Evolutionary conservation across 139 green algal genomes (phyloP), one percentile per base, ranked within the genome.

Genomic region (Prasinococcaceae sp.): DNA sequence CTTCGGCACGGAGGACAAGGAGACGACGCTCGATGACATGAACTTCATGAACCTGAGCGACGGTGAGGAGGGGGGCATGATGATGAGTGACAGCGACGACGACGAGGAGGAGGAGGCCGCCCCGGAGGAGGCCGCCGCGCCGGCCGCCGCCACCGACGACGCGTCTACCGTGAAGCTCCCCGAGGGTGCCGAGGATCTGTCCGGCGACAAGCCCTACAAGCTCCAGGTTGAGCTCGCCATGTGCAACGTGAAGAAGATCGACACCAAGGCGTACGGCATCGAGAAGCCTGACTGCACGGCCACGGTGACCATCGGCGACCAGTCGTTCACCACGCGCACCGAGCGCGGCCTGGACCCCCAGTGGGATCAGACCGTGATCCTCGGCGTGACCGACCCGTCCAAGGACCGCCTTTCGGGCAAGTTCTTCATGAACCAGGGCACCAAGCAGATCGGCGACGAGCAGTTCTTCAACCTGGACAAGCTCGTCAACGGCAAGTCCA

Each of bases 161-260:
- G n/a, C n/a, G n/a, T n/a, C n/a, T n/a, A n/a, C n/a, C n/a, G n/a
- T n/a, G n/a, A n/a, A n/a, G n/a, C n/a, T n/a, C n/a, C n/a, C n/a
- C n/a, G n/a, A n/a, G n/a, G n/a, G n/a, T n/a, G n/a, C n/a, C n/a
- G n/a, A n/a, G n/a, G n/a, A n/a, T n/a, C n/a, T n/a, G n/a, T n/a
- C n/a, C n/a, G n/a, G n/a, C n/a, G n/a, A n/a, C n/a, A n/a, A n/a
- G n/a, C n/a, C n/a, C n/a, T n/a, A n/a, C n/a, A n/a, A n/a, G n/a
- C n/a, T n/a, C n/a, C n/a, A n/a, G n/a, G 26, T 59, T 12, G 38
- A 59, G 20, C 24, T 53, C 30, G 39, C 38, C 22, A 29, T 8
- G 32, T 75, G 27, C 27, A 68, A 40, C 61, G 58, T 76, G 24
- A 76, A 76, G 59, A 76, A 76, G 63, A 39, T 76, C 28, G 68